Evolutionary conservation across 1,284 basidiomycete species (phyloP).

Genomic region (Porogramme epimiltina): DNA sequence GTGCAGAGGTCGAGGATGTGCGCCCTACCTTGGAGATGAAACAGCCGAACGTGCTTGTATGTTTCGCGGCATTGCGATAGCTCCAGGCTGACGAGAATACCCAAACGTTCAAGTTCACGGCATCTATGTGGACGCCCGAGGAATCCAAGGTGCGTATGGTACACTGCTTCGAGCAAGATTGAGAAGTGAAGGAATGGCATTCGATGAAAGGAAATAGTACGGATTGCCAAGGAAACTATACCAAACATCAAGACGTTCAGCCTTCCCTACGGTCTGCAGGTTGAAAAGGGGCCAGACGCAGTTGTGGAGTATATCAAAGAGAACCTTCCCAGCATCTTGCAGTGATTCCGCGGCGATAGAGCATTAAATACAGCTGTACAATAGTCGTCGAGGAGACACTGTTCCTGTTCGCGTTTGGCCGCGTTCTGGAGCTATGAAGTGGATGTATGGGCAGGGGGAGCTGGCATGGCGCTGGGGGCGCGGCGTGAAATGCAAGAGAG

Average conservation of each 20-base stretch:
- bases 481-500: too few relatives aligned
- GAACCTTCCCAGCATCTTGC: constrained; percentile 15
- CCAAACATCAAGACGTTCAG: constrained; percentile 26
- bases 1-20: constrained; percentile 22
- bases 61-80: neutral
- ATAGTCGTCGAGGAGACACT: too few relatives aligned
- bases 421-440: too few relatives aligned
- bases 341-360: neutral
- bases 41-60: constrained; percentile 22
- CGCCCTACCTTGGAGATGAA: constrained; percentile 17
- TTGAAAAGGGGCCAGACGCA: constrained; percentile 26
- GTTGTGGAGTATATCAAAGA: constrained; percentile 27
- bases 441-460: too few relatives aligned
- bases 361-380: too few relatives aligned
- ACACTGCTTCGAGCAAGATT: too few relatives aligned
- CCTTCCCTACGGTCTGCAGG: constrained; percentile 22
- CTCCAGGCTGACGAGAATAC: neutral
- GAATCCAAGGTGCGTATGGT: constrained; percentile 17
- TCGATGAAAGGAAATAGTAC: constrained; percentile 18
- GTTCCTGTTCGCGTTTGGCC: too few relatives aligned
- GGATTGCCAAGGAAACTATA: constrained; percentile 19
- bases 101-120: constrained; percentile 18
- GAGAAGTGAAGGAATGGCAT: too few relatives aligned
- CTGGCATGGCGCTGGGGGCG: too few relatives aligned
- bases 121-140: constrained; percentile 28